These are phyloP conservation scores for Apiospora kogelbergensis DNA, from an alignment of 2,329 filamentous ascomycete genomes.

Conservation along the genomic window DNA sequence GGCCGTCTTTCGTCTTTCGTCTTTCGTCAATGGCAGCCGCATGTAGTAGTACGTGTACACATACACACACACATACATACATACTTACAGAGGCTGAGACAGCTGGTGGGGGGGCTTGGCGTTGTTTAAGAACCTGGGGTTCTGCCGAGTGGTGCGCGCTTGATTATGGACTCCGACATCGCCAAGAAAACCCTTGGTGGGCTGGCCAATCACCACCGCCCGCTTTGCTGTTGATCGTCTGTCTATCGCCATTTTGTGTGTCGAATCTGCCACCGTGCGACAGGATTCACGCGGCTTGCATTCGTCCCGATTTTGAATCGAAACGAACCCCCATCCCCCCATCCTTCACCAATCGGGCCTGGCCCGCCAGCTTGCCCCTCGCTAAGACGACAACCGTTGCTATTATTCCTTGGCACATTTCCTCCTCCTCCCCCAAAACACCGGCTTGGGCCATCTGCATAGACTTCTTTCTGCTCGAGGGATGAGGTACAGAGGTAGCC, in stretches of 20 bases:
- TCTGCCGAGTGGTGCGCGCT: neutral
- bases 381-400: neutral
- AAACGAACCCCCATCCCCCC: neutral
- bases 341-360: neutral
- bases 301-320: constrained; percentile 2
- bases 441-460: no score
- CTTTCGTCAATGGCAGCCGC: no score
- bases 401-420: neutral
- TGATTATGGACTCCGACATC: neutral
- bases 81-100: constrained; percentile 6
- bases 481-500: no score
- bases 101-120: neutral
- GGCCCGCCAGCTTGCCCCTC: neutral
- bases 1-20: no score
- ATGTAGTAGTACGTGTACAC: no score
- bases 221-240: neutral
- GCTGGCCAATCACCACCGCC: neutral
- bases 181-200: neutral
- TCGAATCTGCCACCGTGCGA: constrained; percentile 9
- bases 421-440: neutral
- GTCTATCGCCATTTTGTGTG: neutral
- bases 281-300: constrained; percentile 9
- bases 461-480: no score
- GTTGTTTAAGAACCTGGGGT: constrained; percentile 3
- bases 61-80: no score